Base-by-base conservation (phyloP, 108 stramenopile species). In the Skeletonema grethae region DNA sequence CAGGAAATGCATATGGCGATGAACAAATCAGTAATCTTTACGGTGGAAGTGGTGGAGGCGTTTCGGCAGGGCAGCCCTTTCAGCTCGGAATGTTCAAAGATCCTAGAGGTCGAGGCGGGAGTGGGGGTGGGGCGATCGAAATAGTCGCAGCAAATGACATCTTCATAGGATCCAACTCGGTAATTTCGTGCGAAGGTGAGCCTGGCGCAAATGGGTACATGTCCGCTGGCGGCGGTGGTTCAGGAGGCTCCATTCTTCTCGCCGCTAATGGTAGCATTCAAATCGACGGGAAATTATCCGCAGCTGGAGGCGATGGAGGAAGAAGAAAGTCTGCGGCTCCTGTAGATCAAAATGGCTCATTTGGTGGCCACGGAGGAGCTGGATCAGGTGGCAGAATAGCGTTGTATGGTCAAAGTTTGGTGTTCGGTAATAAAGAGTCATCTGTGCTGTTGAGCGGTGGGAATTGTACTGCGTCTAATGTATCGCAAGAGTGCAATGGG, bases 61-160 rank as follows among this genome's bases (percentile, higher is more conserved):
- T 87, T 36, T 77, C 82, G n/a, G 70, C 63, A 13, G 61, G 46
- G 2, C 63, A 84, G 29, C 88, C 85, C 15, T 89, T 85, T 75
- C 70, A 77, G 31, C 62, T 79, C 15, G 70, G 61, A 64, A 16
- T 68, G 20, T 82, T 78, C 55, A 72, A 62, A 30, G 25, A 58
- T 31, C 67, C 85, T 28, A 32, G 78, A 25, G 88, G 85, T 7
- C 53, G 85, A 13, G 92, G 90, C n/a, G 92, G 92, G 5, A 85
- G 82, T 58, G 92, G 90, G 5, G 92, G 92, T 13, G 92, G 92
- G 18, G 92, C 92, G n/a, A 85, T 93, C 56, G 90, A 90, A 77
- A 77, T 93, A 31, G 73, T 89, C 1, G 89, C 90, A 24, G 35
- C 77, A 24, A 93, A 89, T 64, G 92, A 96, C 43, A 79, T 96